Evolutionary conservation across 805 yeast species (phyloP).

Genomic region (Candida nitratophila): DNA sequence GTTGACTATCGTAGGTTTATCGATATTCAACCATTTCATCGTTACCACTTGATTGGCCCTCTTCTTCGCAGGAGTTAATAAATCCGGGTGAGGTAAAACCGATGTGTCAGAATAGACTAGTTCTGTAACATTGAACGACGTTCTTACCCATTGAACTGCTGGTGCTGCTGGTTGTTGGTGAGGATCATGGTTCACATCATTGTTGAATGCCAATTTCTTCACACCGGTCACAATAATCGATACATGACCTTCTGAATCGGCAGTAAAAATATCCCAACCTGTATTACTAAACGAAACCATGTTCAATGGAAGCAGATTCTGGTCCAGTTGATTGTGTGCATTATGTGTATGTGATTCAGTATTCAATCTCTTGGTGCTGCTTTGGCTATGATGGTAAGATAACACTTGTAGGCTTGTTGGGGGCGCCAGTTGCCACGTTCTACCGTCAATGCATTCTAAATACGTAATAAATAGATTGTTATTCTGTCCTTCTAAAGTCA

Average conservation of each 20-base stretch:
- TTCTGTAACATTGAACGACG: slow-evolving; percentile 32
- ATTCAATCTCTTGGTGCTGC: too few relatives aligned
- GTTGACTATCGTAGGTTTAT: slow-evolving; percentile 55
- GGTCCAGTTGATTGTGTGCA: background rate
- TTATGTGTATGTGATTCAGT: background rate
- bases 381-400: slow-evolving; percentile 11
- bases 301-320: slow-evolving; percentile 13
- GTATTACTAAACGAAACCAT: slow-evolving; percentile 67
- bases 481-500: slow-evolving; percentile 23
- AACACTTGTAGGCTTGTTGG: slow-evolving; percentile 32
- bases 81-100: slow-evolving; percentile 13
- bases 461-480: slow-evolving; percentile 51
- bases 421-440: slow-evolving; percentile 67
- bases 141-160: slow-evolving; percentile 30
- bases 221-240: slow-evolving; percentile 50
- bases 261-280: slow-evolving; percentile 75
- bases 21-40: slow-evolving; percentile 68
- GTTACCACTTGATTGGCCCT: slow-evolving; percentile 32
- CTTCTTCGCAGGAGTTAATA: slow-evolving; percentile 16
- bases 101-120: slow-evolving; percentile 38
- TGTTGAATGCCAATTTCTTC: slow-evolving; percentile 25
- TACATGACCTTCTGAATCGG: slow-evolving; percentile 65
- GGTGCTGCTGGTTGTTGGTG: background rate
- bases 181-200: slow-evolving; percentile 30
- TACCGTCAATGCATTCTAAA: slow-evolving; percentile 69